phyloP scores from a whole-genome alignment of 495 filamentous ascomycete genomes.

The Penicillium egyptiacum region DNA sequence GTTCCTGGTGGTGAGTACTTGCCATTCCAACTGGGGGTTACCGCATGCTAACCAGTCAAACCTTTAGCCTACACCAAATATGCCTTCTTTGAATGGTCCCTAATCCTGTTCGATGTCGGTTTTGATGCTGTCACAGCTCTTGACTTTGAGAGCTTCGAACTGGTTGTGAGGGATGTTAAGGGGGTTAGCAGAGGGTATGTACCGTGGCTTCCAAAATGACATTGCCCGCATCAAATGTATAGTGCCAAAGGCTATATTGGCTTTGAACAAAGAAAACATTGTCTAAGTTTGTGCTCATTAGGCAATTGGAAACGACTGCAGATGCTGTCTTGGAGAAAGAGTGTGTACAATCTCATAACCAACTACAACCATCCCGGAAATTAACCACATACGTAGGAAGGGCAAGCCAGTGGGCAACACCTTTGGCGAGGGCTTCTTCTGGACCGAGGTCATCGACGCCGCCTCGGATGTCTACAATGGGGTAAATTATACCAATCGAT shows the following conservation, averaged over 20 bases:
- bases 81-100: conserved; percentile 95
- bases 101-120: conserved; percentile 91
- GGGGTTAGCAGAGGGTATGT: conserved; percentile 99
- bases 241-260: conserved; percentile 40
- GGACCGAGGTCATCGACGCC: conserved; percentile 73
- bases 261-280: conserved; percentile 35
- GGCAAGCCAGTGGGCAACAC: conserved; percentile 69
- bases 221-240: conserved; percentile 52
- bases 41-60: conserved; percentile 5
- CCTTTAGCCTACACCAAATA: conserved; percentile 91
- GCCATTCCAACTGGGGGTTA: background rate
- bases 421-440: conserved; percentile 71
- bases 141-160: conserved; percentile 88
- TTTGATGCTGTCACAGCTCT: conserved; percentile 97
- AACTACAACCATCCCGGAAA: conserved; percentile 11
- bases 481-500: conserved; percentile 47
- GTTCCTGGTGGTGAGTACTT: conserved; percentile 81
- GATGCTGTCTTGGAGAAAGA: conserved; percentile 85
- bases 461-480: conserved; percentile 90
- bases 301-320: conserved; percentile 60
- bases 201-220: conserved; percentile 89
- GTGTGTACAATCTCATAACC: conserved; percentile 53
- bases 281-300: conserved; percentile 50
- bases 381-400: conserved; percentile 63
- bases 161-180: conserved; percentile 85